Conservation (phyloP, 2,329 filamentous ascomycete species). For the Xylariaceae sp. region DNA sequence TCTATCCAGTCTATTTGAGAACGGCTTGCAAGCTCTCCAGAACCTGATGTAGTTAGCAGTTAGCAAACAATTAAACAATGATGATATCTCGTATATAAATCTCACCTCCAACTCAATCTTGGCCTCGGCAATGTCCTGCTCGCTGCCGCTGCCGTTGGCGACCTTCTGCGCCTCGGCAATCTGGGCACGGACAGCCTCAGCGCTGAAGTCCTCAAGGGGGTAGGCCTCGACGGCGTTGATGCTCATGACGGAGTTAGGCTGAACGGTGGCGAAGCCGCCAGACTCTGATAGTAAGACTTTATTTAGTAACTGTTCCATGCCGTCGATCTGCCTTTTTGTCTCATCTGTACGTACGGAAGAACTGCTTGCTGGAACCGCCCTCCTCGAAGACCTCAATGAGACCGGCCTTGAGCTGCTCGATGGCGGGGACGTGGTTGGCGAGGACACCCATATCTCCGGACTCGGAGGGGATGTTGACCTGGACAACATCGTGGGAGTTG, state of each 20-base stretch:
- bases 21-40: conserved; percentile 76
- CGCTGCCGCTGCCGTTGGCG: conserved; percentile 80
- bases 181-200: conserved; percentile 81
- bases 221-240: conserved; percentile 98
- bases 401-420: conserved; percentile 97
- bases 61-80: neutral
- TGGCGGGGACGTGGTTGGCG: conserved; percentile 96
- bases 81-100: neutral
- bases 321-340: conserved; percentile 6
- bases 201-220: conserved; percentile 92
- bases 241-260: conserved; percentile 90
- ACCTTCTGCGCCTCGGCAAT: conserved; percentile 96
- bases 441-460: conserved; percentile 99
- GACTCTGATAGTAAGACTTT: conserved; percentile 58
- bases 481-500: conserved; percentile 67
- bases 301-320: conserved; percentile 15
- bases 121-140: conserved; percentile 96
- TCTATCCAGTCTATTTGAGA: conserved; percentile 65
- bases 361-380: conserved; percentile 83
- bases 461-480: conserved; percentile 98
- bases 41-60: conserved; percentile 53
- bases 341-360: conserved; percentile 73
- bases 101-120: conserved; percentile 97
- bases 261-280: conserved; percentile 93
- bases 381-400: conserved; percentile 95